A percentile compares a stretch with the other conserved stretches of the same genome.
phyloP scores from a whole-genome alignment of 768 basidiomycete genomes.

The Suillus subaureus region DNA sequence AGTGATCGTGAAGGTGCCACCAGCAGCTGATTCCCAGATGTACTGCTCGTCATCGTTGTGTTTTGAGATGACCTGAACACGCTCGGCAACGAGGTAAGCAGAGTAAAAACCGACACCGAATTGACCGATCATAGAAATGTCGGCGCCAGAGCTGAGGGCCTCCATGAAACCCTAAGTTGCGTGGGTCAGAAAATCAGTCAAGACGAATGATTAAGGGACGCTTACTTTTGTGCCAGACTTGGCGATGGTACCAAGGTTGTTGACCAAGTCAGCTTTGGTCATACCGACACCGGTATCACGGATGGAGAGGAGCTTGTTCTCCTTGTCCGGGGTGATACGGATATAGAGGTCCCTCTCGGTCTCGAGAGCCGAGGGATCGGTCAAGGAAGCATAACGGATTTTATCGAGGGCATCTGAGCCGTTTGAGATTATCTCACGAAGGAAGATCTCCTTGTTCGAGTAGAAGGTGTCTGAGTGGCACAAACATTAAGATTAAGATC shows the following conservation, averaged over 20 bases:
- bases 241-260: constrained; percentile 96
- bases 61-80: constrained; percentile 98
- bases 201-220: constrained; percentile 17
- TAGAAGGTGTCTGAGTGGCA: constrained; percentile 52
- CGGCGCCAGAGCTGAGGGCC: constrained; percentile 86
- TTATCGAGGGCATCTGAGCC: constrained; percentile 98
- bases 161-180: constrained; percentile 93
- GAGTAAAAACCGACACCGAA: constrained; percentile 99
- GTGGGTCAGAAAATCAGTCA: constrained; percentile 3
- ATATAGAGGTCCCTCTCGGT: constrained; percentile 91
- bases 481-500: too few species aligned
- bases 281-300: constrained; percentile 98
- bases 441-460: constrained; percentile 99
- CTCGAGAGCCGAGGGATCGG: constrained; percentile 89
- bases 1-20: constrained; percentile 99
- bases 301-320: constrained; percentile 87
- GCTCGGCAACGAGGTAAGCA: constrained; percentile 98
- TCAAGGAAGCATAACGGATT: constrained; percentile 95
- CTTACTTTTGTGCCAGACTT: constrained; percentile 89
- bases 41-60: constrained; percentile 99
- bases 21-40: constrained; percentile 99
- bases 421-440: constrained; percentile 98
- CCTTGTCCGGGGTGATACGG: constrained; percentile 94
- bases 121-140: constrained; percentile 97
- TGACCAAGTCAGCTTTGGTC: constrained; percentile 99